Evolutionary conservation across 495 filamentous ascomycete genomes (phyloP).

Genomic region (Penicillium atrosanguineum): DNA sequence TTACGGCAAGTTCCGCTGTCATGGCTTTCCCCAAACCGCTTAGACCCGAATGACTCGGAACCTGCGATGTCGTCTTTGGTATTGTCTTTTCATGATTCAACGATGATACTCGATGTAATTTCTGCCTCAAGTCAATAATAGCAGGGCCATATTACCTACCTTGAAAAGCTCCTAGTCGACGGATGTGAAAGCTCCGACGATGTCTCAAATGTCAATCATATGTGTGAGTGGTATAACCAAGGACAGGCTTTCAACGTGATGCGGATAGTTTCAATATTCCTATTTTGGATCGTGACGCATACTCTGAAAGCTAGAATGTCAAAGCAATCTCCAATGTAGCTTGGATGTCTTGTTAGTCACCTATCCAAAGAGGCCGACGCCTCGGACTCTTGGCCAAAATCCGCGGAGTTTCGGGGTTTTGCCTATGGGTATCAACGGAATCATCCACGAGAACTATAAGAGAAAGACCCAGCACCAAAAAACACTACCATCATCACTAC

Average conservation of each 20-base stretch:
- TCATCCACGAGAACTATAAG: background rate
- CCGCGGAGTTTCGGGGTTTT: constrained; percentile 1
- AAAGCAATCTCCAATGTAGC: too few relatives aligned
- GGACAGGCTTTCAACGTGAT: background rate
- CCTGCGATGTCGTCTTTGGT: background rate
- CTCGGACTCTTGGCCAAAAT: constrained; percentile 13
- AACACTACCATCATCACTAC: background rate
- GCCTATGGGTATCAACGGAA: background rate
- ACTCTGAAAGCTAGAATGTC: too few relatives aligned
- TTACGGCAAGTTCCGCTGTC: background rate
- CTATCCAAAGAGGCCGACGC: too few relatives aligned
- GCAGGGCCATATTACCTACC: too few relatives aligned
- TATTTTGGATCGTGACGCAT: too few relatives aligned
- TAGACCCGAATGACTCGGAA: background rate
- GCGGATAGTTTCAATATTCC: too few relatives aligned
- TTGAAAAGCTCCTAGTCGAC: background rate
- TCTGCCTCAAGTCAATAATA: background rate
- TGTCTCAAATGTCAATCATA: background rate
- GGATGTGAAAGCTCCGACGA: background rate
- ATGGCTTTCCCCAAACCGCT: background rate
- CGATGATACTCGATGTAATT: background rate
- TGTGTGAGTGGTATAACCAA: background rate
- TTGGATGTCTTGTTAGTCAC: too few relatives aligned
- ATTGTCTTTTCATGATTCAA: background rate
- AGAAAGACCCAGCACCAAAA: background rate